Conservation (phyloP, 148 eudicot genomes). For the Silene conica region DNA sequence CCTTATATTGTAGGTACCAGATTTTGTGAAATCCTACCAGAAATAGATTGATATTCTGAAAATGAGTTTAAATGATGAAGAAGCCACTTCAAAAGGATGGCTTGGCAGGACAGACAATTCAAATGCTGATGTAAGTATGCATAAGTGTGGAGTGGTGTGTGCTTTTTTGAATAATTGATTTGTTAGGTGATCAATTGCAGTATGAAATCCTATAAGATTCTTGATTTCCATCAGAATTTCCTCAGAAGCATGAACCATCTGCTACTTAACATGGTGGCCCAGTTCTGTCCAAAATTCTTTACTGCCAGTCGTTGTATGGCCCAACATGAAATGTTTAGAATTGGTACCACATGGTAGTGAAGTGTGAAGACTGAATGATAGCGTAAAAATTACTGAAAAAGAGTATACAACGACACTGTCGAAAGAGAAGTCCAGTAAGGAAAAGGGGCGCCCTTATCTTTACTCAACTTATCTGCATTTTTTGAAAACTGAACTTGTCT, state of each 20-base stretch:
- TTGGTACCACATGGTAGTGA: too few relatives aligned
- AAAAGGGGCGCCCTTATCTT: too few relatives aligned
- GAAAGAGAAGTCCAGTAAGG: too few relatives aligned
- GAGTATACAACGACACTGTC: too few relatives aligned
- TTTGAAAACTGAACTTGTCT: too few relatives aligned
- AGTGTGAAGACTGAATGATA: too few relatives aligned
- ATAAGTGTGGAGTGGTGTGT: slow-evolving; percentile 96
- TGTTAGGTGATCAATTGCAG: not conserved
- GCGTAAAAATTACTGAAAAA: too few relatives aligned
- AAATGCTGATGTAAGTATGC: slow-evolving; percentile 89
- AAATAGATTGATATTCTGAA: slow-evolving; percentile 83
- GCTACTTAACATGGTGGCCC: slow-evolving; percentile 3
- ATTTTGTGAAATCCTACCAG: slow-evolving; percentile 79
- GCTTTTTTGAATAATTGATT: not conserved
- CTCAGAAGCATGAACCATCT: not conserved
- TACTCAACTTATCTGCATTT: too few relatives aligned
- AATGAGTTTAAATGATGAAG: slow-evolving; percentile 66
- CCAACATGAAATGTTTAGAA: too few relatives aligned
- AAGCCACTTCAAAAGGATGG: slow-evolving; percentile 82
- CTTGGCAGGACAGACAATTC: slow-evolving; percentile 57
- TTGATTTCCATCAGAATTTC: not conserved
- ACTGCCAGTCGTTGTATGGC: too few relatives aligned
- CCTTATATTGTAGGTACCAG: slow-evolving; percentile 58
- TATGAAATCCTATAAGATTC: not conserved
- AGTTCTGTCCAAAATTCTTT: not conserved